Percentiles rank a stretch among this genome's conserved stretches.
Evolutionary conservation across 2,329 filamentous ascomycete species (phyloP).

Genomic region (Cladobotryum mycophilum): DNA sequence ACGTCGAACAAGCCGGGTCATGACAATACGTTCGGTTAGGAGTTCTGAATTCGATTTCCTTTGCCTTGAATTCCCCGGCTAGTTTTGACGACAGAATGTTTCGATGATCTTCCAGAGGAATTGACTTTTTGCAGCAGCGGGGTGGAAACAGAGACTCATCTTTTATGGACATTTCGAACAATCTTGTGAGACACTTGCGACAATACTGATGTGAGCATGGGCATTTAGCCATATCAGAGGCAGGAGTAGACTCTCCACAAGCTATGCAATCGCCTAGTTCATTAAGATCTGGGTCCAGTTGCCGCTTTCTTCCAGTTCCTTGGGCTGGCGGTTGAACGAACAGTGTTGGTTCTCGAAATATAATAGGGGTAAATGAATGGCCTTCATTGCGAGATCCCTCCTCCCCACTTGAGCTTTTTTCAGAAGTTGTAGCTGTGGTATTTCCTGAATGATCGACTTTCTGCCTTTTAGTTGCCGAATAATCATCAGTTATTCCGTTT

Average conservation of each 20-base stretch:
- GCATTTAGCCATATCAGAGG: neutral
- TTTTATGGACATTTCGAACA: conserved; percentile 38
- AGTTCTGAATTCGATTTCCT: conserved; percentile 43
- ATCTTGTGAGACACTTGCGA: conserved; percentile 35
- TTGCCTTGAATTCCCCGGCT: conserved; percentile 32
- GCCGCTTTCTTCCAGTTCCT: neutral
- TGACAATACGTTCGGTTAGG: conserved; percentile 47
- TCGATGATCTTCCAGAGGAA: conserved; percentile 30
- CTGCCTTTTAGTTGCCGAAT: no score
- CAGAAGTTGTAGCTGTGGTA: no score
- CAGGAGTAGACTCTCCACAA: neutral
- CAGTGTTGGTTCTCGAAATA: neutral
- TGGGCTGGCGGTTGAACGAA: neutral
- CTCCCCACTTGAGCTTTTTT: neutral
- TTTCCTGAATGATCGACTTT: no score
- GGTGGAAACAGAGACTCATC: conserved; percentile 52
- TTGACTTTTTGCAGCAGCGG: conserved; percentile 40
- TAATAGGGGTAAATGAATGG: neutral
- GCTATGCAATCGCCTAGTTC: neutral
- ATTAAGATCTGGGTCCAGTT: neutral
- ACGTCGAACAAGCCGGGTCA: conserved; percentile 35
- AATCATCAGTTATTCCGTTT: no score
- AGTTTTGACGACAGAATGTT: conserved; percentile 32
- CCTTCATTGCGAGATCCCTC: neutral
- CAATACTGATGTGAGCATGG: conserved; percentile 44